Evolutionary conservation across 225 moss, liverwort and hornwort species (phyloP), one percentile per base, ranked within the genome.

Genomic region (Bryum argenteum): DNA sequence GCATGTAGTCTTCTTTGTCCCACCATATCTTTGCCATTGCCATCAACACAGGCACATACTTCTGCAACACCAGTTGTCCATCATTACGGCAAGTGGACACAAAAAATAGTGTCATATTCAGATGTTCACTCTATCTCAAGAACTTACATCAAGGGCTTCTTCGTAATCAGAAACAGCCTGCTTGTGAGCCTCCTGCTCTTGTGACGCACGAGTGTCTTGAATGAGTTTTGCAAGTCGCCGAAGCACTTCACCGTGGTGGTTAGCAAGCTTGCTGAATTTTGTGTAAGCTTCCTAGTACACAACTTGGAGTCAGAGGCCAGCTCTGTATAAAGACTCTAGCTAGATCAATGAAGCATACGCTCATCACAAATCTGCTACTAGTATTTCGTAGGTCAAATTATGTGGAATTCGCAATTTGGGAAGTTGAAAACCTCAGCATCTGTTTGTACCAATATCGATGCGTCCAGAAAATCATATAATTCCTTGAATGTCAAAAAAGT

Each of bases 21-120:
- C 96, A 96, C 91, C 91, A 85, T 53, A 96, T 93, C 72, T 96
- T 96, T 24, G 96, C 91, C 96, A 91, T 93, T 20, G 93, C 89
- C 96, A 96, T 96, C 66, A 96, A 44, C 14, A 96, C 77, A 33
- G 90, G 89, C 43, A 88, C 70, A 44, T 91, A 96, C 8, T 56
- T 88, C 90, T 92, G 38, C 64, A 64, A 47, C 13, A 55, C 40
- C 44, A 58, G 2, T 57, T 74, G 41, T n/a, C 0, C 0, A 0
- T 45, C 44, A 39, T 4, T 33, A 33, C 33, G 33, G 33, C 7
- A 33, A 33, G 33, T 33, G 33, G 33, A 33, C 33, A 33, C 33
- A 33, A 33, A 33, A n/a, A n/a, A n/a, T n/a, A n/a, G n/a, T 20
- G 43, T 51, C 42, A 66, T 1, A 9, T 23, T 22, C 39, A 39